A percentile compares a stretch with the other conserved stretches of the same genome.
Evolutionary conservation across 129 eudicot species (phyloP).

Genomic region (Helianthus annuus): DNA sequence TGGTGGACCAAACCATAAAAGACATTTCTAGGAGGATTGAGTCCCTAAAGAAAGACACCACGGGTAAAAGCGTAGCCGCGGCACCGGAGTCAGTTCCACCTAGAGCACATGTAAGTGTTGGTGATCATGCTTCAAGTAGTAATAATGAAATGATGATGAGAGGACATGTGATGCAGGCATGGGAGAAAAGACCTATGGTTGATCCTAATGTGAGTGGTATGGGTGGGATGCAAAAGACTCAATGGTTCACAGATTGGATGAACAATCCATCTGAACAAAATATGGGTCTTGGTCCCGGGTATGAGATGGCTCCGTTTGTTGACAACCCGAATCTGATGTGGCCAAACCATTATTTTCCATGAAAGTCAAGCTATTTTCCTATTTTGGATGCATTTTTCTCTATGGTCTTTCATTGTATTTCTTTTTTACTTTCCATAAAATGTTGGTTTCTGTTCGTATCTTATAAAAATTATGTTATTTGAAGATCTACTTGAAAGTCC

Average conservation of each 20-base stretch:
- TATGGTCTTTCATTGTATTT: background rate
- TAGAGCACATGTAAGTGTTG: background rate
- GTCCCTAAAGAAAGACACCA: conserved; percentile 27
- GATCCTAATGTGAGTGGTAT: conserved; percentile 15
- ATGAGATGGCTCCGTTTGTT: conserved; percentile 33
- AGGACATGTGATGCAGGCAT: conserved; percentile 21
- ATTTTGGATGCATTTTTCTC: conserved; percentile 7
- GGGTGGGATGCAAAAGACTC: conserved; percentile 30
- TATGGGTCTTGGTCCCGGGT: conserved; percentile 34
- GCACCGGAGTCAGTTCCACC: conserved; percentile 6
- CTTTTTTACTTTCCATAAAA: background rate
- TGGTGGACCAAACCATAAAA: conserved; percentile 46
- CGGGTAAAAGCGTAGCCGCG: conserved; percentile 9
- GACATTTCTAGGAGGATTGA: conserved; percentile 42
- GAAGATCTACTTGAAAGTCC: too few species aligned
- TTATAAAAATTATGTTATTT: too few species aligned
- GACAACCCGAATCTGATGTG: conserved; percentile 26
- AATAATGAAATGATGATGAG: conserved; percentile 21
- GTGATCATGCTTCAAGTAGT: conserved; percentile 8
- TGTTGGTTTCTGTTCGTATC: conserved; percentile 5
- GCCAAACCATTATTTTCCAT: conserved; percentile 39
- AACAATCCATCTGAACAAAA: conserved; percentile 34
- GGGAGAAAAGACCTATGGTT: conserved; percentile 32
- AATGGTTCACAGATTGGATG: conserved; percentile 44
- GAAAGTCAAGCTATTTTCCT: background rate